A percentile compares a stretch with the other conserved stretches of the same genome.
These are phyloP conservation scores for Salix brachista DNA, from an alignment of 345 rosid genomes.

Conservation along the genomic window DNA sequence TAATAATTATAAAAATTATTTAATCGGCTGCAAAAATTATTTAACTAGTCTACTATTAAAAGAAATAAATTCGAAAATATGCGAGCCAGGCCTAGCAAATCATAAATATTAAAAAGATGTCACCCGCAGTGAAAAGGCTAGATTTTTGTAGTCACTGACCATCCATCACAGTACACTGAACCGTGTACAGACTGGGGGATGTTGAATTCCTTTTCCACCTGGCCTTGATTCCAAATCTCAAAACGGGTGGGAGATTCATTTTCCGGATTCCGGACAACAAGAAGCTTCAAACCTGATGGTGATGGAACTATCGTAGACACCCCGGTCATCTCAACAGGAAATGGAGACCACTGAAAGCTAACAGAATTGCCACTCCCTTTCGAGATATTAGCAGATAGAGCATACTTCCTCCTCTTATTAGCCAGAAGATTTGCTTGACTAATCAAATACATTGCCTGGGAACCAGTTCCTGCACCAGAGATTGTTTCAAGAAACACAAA, in stretches of 20 bases:
- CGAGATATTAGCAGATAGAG: constrained; percentile 50
- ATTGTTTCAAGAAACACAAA: not conserved
- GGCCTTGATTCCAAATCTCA: constrained; percentile 77
- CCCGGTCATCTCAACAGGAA: constrained; percentile 81
- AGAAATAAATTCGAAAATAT: not conserved
- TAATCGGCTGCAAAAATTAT: too few relatives aligned
- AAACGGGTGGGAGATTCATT: constrained; percentile 70
- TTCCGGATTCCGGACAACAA: constrained; percentile 69
- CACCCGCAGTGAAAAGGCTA: constrained; percentile 4
- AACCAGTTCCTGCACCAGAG: constrained; percentile 36
- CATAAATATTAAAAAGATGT: not conserved
- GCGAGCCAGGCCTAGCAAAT: not conserved
- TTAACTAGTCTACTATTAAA: not conserved
- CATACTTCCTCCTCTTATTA: constrained; percentile 62
- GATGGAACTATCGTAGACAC: constrained; percentile 70
- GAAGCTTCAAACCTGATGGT: constrained; percentile 77
- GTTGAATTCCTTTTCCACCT: constrained; percentile 74
- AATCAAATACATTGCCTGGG: constrained; percentile 66
- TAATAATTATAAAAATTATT: not conserved
- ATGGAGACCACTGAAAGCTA: constrained; percentile 68
- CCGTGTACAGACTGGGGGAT: constrained; percentile 79
- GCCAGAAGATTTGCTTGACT: constrained; percentile 81
- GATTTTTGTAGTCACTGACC: constrained; percentile 37
- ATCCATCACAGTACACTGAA: constrained; percentile 75
- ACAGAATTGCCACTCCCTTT: constrained; percentile 37